Evolutionary conservation across 352 stramenopile species (phyloP).

Genomic region (Proteromonas lacertae): DNA sequence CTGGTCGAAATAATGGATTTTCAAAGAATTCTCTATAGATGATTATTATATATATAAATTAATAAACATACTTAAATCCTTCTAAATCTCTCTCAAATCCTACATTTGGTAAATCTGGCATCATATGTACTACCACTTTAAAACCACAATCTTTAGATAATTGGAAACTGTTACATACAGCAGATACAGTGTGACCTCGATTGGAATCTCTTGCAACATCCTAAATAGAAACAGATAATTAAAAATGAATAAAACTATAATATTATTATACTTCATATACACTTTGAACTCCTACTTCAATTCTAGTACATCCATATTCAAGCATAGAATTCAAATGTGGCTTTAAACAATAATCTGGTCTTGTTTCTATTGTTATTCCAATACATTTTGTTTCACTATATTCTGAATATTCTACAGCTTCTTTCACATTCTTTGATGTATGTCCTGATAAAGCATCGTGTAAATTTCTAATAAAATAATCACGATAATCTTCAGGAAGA

Average conservation of each 20-base stretch:
- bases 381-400: slow-evolving; percentile 23
- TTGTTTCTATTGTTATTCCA: slow-evolving; percentile 82
- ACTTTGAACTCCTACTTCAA: slow-evolving; percentile 80
- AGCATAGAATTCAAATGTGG: slow-evolving; percentile 82
- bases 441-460: slow-evolving; percentile 75
- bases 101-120: slow-evolving; percentile 84
- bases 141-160: slow-evolving; percentile 72
- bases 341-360: slow-evolving; percentile 80
- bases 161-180: slow-evolving; percentile 37
- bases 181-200: slow-evolving; percentile 60
- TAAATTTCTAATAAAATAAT: slow-evolving; percentile 78
- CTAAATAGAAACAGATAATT: too few relatives aligned
- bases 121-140: slow-evolving; percentile 90
- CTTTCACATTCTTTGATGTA: slow-evolving; percentile 37
- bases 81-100: slow-evolving; percentile 68
- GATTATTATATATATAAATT: too few relatives aligned
- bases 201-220: neutral
- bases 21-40: slow-evolving; percentile 81
- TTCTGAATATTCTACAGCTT: slow-evolving; percentile 65
- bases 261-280: slow-evolving; percentile 58
- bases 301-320: slow-evolving; percentile 69
- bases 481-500: slow-evolving; percentile 57
- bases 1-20: slow-evolving; percentile 60
- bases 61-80: too few relatives aligned
- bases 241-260: too few relatives aligned